Evolutionary conservation across 2,329 filamentous ascomycete species (phyloP), one percentile per base, ranked within the genome.

Genomic region (Hypoxylon sp.): DNA sequence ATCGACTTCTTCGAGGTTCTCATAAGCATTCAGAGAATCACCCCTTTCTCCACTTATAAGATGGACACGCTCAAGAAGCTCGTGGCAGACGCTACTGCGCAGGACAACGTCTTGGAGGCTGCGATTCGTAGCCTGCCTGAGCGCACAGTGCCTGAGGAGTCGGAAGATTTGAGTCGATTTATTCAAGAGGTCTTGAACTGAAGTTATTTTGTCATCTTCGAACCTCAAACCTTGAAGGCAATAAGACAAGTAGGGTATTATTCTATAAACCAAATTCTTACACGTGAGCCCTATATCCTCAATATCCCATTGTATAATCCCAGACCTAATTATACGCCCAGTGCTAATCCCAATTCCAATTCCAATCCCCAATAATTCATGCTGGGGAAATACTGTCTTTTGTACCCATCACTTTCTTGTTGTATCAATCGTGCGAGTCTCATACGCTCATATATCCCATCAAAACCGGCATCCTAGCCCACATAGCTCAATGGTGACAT

Each of bases 1-100:
- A 66, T 80, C n/a, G 77, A 81, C 55, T 83, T 81, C 51, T 79
- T 79, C 59, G 77, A 82, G 67, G 68, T 71, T 5, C 68, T 82
- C 13, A 66, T 82, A 19, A 76, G 73, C 38, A 69, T 79, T 23
- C 73, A 81, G 70, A 68, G 77, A 9, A 65, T 77, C 3, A 69
- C 74, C 0, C 69, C 67, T 9, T 71, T 66, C 38, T 69, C 60
- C 43, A 67, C 67, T 0, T 67, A 70, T 41, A 72, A 72, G 48
- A 69, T 76, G 13, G 65, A 63, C 3, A 63, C 69, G 5, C 64
- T 77, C 2, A 65, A 70, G 19, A 65, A 64, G 6, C 51, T 82
- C 3, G 63, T 82, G n/a, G 63, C 61, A 23, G 67, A 72, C 11
- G 79, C 78, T 19, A 66, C 68, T 1, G 62, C 59, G 2, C 57